These are phyloP conservation scores for Phaeosphaeria sp. DNA, from an alignment of 2,329 filamentous ascomycete genomes.

Conservation along the genomic window DNA sequence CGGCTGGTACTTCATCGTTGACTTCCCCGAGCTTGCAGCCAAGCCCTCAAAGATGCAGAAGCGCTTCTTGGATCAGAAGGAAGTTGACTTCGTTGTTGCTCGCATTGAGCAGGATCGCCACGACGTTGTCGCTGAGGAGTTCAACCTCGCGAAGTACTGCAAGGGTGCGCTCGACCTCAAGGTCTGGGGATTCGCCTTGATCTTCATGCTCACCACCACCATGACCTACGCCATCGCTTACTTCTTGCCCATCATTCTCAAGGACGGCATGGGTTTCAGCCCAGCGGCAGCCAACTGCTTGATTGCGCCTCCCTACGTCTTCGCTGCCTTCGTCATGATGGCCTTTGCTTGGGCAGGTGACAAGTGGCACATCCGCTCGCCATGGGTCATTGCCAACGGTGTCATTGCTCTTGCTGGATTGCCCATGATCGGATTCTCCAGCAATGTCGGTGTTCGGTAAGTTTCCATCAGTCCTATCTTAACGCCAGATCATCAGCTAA, in stretches of 20 bases:
- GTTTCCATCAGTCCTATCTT: conserved; percentile 49
- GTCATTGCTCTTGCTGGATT: conserved; percentile 71
- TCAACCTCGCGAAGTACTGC: conserved; percentile 30
- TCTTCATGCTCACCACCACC: conserved; percentile 34
- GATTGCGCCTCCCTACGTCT: conserved; percentile 36
- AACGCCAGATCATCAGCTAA: background rate
- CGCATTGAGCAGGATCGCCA: conserved; percentile 36
- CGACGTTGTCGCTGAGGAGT: conserved; percentile 36
- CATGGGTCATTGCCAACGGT: conserved; percentile 72
- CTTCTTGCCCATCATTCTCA: conserved; percentile 39
- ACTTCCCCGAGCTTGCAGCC: conserved; percentile 35
- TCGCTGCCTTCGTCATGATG: conserved; percentile 49
- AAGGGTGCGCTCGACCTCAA: conserved; percentile 26
- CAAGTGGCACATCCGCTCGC: conserved; percentile 68
- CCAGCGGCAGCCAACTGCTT: conserved; percentile 33
- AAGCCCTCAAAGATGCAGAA: conserved; percentile 24
- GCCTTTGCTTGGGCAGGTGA: conserved; percentile 69
- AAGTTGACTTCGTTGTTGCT: conserved; percentile 35
- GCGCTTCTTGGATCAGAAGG: conserved; percentile 35
- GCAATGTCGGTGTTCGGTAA: conserved; percentile 66
- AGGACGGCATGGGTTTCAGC: conserved; percentile 39
- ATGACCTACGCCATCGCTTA: conserved; percentile 40
- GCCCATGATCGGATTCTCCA: conserved; percentile 73
- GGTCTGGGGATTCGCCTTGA: conserved; percentile 28
- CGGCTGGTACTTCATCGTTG: conserved; percentile 34